Evolutionary conservation across 257 asterid species (phyloP).

Genomic region (Solanum pennellii): DNA sequence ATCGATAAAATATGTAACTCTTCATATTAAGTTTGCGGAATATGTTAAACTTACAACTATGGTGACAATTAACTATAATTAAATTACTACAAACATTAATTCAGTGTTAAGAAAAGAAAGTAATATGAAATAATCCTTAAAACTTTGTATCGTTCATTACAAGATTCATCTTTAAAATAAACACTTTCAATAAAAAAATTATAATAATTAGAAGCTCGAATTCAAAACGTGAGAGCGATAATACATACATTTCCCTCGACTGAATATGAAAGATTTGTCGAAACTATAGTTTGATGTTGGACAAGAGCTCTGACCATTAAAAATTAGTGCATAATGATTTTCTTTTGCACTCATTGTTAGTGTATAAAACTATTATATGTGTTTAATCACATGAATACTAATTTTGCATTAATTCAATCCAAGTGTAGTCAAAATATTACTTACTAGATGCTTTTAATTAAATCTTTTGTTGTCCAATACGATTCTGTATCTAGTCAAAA

Average conservation of each 20-base stretch:
- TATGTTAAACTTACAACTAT: neutral
- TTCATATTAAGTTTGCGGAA: neutral
- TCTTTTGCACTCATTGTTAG: neutral
- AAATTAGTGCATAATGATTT: neutral
- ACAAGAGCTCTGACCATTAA: neutral
- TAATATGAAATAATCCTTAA: neutral
- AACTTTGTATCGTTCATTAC: rapidly evolving
- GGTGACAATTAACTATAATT: neutral
- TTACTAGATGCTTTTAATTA: neutral
- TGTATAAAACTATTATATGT: neutral
- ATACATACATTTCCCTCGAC: neutral
- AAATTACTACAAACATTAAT: neutral
- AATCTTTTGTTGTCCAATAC: neutral
- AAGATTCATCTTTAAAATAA: neutral
- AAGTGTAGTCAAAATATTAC: neutral
- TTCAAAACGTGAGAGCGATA: neutral
- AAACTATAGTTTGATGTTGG: neutral
- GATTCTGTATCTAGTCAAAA: neutral
- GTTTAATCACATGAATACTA: neutral
- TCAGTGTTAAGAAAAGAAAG: neutral
- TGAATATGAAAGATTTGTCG: neutral
- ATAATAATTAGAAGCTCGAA: neutral
- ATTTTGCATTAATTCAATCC: neutral
- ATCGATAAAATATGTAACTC: neutral
- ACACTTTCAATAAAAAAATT: neutral